These are phyloP conservation scores for Neofusicoccum parvum DNA, from an alignment of 2,329 filamentous ascomycete species.

Conservation along the genomic window DNA sequence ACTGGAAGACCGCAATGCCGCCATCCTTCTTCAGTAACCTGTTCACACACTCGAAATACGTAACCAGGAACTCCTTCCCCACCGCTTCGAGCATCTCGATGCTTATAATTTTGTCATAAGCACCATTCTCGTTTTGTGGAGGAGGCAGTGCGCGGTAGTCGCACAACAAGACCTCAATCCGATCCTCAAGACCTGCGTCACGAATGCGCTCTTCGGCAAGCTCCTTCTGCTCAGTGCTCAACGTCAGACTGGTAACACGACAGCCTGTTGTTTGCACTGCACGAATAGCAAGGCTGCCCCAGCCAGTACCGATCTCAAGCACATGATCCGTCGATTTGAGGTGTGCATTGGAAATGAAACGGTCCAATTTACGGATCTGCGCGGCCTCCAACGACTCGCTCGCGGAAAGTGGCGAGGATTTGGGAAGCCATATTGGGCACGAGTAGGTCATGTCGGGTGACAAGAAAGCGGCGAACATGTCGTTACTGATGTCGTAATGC, in stretches of 20 bases:
- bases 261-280: slow-evolving; percentile 69
- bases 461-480: slow-evolving; percentile 74
- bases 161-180: slow-evolving; percentile 66
- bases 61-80: slow-evolving; percentile 66
- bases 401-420: slow-evolving; percentile 41
- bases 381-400: slow-evolving; percentile 65
- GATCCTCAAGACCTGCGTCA: slow-evolving; percentile 60
- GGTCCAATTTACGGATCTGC: slow-evolving; percentile 67
- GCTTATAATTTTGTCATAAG: slow-evolving; percentile 72
- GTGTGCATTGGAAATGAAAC: slow-evolving; percentile 66
- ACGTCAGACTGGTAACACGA: slow-evolving; percentile 67
- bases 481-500: slow-evolving; percentile 76
- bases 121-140: slow-evolving; percentile 44
- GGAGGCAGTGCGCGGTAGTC: slow-evolving; percentile 66
- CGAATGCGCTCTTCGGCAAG: slow-evolving; percentile 67
- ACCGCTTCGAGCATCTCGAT: slow-evolving; percentile 81
- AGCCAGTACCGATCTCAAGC: slow-evolving; percentile 74
- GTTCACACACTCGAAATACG: slow-evolving; percentile 68
- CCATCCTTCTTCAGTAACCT: slow-evolving; percentile 65
- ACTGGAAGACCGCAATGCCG: slow-evolving; percentile 72
- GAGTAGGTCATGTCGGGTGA: slow-evolving; percentile 78
- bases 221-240: slow-evolving; percentile 69
- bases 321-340: slow-evolving; percentile 69
- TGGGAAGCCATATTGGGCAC: slow-evolving; percentile 65
- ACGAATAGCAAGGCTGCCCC: slow-evolving; percentile 73